Evolutionary conservation across 352 stramenopile genomes (phyloP), one percentile per base, ranked within the genome.

Genomic region (Phytophthora multivora): DNA sequence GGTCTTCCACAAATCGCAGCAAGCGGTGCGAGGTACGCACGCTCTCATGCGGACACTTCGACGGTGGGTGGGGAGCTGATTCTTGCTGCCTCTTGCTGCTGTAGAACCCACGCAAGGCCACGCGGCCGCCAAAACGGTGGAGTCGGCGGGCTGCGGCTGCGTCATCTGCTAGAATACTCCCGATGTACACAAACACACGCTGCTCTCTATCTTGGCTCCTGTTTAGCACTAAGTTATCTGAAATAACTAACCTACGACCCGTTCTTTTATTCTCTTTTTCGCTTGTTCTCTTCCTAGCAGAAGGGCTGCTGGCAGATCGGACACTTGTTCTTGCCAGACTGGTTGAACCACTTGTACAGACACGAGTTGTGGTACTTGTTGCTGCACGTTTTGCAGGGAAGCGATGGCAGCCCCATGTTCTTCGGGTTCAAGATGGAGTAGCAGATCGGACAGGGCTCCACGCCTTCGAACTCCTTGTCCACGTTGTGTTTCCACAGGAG

Each of bases 281-380:
- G 4, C 40, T 49, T 35, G 18, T 12, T 8, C 12, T 8, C 8
- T 26, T 2, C 43, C 73, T 77, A 93, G 35, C 79, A 85, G 66
- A 95, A 97, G 1, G 88, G 86, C 71, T 97, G 90, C 73, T 97
- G 88, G 69, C 91, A 97, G 65, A 97, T 94, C 51, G 91, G 90
- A 51, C 91, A 97, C 71, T 95, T 97, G 84, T 96, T 97, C 77
- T 97, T 97, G 75, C 88, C 87, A 54, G 87, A 96, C 61, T 96
- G 92, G 73, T 94, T 95, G 73, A 97, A 97, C 90, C 91, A 97
- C 79, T 97, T 97, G 88, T 97, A 96, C 26, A 97, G 75, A 66
- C 91, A 97, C 66, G 86, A 91, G 70, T 94, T 95, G 79, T 97
- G 91, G 77, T 97, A 97, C 75, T 93, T 95, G 81, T 97, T 97